Base-by-base conservation (phyloP, 768 basidiomycete genomes). In the Psilocybe azurescens region DNA sequence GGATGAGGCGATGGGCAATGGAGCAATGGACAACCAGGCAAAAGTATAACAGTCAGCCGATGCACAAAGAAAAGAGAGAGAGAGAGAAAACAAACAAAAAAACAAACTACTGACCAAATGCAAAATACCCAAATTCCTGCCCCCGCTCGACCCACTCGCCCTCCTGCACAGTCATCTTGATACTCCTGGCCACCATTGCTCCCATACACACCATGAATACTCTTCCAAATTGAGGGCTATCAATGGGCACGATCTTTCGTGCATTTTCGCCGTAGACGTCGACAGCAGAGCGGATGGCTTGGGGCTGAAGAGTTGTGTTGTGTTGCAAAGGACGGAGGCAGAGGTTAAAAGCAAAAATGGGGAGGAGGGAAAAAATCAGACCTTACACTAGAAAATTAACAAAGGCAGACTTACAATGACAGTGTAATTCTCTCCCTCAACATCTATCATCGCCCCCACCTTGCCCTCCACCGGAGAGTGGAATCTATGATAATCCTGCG, bases 181-280 rank as follows among this genome's bases (percentile, higher is more conserved):
- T 99, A 62, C 89, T 93, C 9, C 93, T 95, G 11, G 93, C 96
- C 93, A 95, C 94, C 94, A 96, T 96, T 6, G 94, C 94, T 24
- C 95, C 95, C 7, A 96, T 81, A 66, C 94, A 95, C 1, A 97
- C 94, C 1, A 88, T 89, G 88, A 97, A 94, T 20, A 98, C 95
- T 0, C 88, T 83, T 2, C 97, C 97, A 71, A 97, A 99, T 50
- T 90, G 86, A 0, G 90, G 88, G 62, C 89, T 94, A 64, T 97
- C 89, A 58, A 99, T 96, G 1, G 93, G 93, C 6, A 97, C 91
- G 36, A 99, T 88, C 80, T 95, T 95, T 28, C 97, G 82, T 5
- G 83, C 91, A 67, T 99, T 99, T 76, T 98, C 96, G 18, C 95
- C 94, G 68, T 95, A 98, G 10, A 98, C 94, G 65, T 97, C 94